phyloP scores from a whole-genome alignment of 1,139 yeast species.

The Nakaseomyces glabratus region DNA sequence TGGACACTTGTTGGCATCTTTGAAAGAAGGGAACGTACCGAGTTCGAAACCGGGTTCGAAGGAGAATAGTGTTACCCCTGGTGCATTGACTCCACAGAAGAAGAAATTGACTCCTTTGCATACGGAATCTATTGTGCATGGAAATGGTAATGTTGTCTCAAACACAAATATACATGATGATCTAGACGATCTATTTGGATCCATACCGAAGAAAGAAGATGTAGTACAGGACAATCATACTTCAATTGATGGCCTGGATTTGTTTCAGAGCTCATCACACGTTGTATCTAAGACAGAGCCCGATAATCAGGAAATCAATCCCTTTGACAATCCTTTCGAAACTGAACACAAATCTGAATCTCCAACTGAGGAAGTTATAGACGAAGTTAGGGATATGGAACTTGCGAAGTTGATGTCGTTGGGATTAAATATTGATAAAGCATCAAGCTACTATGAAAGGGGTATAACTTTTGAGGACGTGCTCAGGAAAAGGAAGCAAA shows the following conservation, averaged over 20 bases:
- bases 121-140: slow-evolving; percentile 2
- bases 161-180: slow-evolving; percentile 12
- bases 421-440: slow-evolving; percentile 20
- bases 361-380: slow-evolving; percentile 15
- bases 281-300: no score
- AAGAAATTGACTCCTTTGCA: slow-evolving; percentile 8
- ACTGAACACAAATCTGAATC: neutral
- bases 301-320: no score
- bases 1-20: slow-evolving; percentile 36
- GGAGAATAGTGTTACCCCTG: neutral
- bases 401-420: slow-evolving; percentile 29
- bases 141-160: slow-evolving; percentile 6
- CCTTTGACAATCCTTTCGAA: no score
- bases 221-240: no score
- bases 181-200: slow-evolving; percentile 16
- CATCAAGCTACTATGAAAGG: slow-evolving; percentile 18
- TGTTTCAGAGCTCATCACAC: no score
- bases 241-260: no score
- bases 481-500: slow-evolving; percentile 8
- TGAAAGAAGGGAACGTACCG: slow-evolving; percentile 18
- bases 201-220: slow-evolving; percentile 3
- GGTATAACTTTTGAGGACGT: slow-evolving; percentile 25
- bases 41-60: slow-evolving; percentile 3
- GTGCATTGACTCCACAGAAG: slow-evolving; percentile 5
- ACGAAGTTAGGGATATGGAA: slow-evolving; percentile 30